Evolutionary conservation across 495 filamentous ascomycete species (phyloP), one percentile per base, ranked within the genome.

Genomic region (Penicillium simplicissimum): DNA sequence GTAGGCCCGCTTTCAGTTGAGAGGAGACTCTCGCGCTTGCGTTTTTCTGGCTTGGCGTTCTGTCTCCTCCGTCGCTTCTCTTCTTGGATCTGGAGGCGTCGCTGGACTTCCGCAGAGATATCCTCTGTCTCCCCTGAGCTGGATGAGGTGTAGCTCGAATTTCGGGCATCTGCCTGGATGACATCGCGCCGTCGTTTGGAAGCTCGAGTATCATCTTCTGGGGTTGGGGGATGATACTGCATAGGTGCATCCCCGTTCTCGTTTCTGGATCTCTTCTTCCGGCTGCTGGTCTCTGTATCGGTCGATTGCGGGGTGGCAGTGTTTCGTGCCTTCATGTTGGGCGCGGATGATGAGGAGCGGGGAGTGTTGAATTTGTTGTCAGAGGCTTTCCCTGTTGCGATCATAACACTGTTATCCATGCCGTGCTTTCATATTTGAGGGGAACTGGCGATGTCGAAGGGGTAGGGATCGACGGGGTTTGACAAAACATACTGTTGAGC

Each of bases 81-180:
- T 43, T 80, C 76, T 49, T 74, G 75, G 49, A 80, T 78, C 11
- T 64, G 58, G 8, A 81, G 61, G 35, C 79, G 67, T 37, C 75
- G 69, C 56, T 77, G 75, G 4, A 81, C 79, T 38, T 80, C 77
- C 21, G 71, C 74, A 0, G 79, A 81, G 35, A 81, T 81, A 53
- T 81, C 79, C 53, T 81, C 79, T 28, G 76, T 79, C n/a, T 77
- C 76, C n/a, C 65, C 25, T 19, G 73, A 64, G 9, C 36, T 25
- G 33, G 58, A 23, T 35, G 55, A 61, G 43, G 63, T 57, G 25
- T 59, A 28, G 28, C 58, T 57, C 21, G 37, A 8, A 42, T n/a
- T 42, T 55, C 8, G 14, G 21, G 51, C 10, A 35, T 70, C 70
- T 23, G 70, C 66, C 48, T 68, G 61, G 17, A 14, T 42, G 13